Conservation (phyloP, 1,139 yeast species). For the Protomyces pachydermus region DNA sequence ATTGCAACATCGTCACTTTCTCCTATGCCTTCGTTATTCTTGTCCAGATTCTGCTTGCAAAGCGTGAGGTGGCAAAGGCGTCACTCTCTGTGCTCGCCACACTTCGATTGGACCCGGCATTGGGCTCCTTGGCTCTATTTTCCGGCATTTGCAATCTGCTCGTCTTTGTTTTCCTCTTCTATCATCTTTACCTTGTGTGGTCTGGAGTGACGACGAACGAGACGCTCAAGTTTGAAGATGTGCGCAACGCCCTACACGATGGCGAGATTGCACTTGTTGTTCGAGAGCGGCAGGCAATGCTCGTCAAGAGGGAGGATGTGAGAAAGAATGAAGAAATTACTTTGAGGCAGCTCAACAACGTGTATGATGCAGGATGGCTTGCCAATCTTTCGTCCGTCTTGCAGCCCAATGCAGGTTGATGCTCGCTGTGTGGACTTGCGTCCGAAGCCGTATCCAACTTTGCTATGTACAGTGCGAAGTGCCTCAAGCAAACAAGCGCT, state of each 20-base stretch:
- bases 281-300: background rate
- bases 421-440: too few species aligned
- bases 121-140: conserved; percentile 8
- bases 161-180: conserved; percentile 52
- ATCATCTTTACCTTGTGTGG: conserved; percentile 60
- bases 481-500: too few species aligned
- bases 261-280: conserved; percentile 39
- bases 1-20: conserved; percentile 30
- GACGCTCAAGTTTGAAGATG: conserved; percentile 71
- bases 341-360: background rate
- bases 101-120: conserved; percentile 2
- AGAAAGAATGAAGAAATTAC: background rate
- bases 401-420: too few species aligned
- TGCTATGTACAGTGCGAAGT: too few species aligned
- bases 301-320: background rate
- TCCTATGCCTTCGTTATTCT: conserved; percentile 53
- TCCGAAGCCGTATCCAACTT: too few species aligned
- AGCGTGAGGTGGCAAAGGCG: background rate
- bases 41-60: conserved; percentile 36
- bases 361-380: background rate
- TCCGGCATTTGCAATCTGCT: conserved; percentile 37
- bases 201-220: conserved; percentile 93
- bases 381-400: background rate
- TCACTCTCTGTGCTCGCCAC: background rate
- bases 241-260: conserved; percentile 57